phyloP scores from a whole-genome alignment of 441 rosid species.

The Erysimum cheiri region DNA sequence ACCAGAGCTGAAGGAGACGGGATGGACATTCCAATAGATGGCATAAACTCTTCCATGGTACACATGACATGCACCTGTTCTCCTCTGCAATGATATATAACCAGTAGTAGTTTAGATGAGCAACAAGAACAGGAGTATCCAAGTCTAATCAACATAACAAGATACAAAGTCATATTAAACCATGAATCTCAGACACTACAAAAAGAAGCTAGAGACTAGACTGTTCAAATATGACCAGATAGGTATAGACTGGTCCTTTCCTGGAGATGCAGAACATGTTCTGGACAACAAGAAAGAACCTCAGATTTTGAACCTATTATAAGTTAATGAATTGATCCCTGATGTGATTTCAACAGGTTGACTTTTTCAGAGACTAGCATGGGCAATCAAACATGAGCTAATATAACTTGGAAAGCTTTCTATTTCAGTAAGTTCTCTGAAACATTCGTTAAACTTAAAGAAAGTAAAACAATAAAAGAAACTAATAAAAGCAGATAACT shows the following conservation, averaged over 20 bases:
- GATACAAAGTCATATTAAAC: slow-evolving; percentile 31
- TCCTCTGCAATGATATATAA: slow-evolving; percentile 62
- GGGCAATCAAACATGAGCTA: slow-evolving; percentile 20
- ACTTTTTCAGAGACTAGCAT: slow-evolving; percentile 24
- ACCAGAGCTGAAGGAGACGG: slow-evolving; percentile 82
- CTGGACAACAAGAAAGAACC: background rate
- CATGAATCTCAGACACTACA: slow-evolving; percentile 15
- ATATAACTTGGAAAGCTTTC: slow-evolving; percentile 13
- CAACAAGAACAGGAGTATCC: slow-evolving; percentile 26
- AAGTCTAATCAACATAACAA: slow-evolving; percentile 40
- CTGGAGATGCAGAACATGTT: slow-evolving; percentile 20
- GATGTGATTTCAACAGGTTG: slow-evolving; percentile 18
- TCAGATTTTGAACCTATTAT: background rate
- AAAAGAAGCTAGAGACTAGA: slow-evolving; percentile 20
- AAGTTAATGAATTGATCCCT: slow-evolving; percentile 12
- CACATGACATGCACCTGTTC: slow-evolving; percentile 90
- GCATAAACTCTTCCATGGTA: slow-evolving; percentile 89
- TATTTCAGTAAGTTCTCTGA: slow-evolving; percentile 25
- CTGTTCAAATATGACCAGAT: slow-evolving; percentile 18
- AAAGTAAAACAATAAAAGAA: slow-evolving; percentile 15
- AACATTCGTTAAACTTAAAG: slow-evolving; percentile 15
- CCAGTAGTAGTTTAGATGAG: slow-evolving; percentile 44
- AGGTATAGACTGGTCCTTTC: slow-evolving; percentile 16
- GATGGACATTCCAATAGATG: slow-evolving; percentile 78
- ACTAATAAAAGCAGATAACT: slow-evolving; percentile 25